Conservation (phyloP, 345 rosid species). For the Mercurialis annua region DNA sequence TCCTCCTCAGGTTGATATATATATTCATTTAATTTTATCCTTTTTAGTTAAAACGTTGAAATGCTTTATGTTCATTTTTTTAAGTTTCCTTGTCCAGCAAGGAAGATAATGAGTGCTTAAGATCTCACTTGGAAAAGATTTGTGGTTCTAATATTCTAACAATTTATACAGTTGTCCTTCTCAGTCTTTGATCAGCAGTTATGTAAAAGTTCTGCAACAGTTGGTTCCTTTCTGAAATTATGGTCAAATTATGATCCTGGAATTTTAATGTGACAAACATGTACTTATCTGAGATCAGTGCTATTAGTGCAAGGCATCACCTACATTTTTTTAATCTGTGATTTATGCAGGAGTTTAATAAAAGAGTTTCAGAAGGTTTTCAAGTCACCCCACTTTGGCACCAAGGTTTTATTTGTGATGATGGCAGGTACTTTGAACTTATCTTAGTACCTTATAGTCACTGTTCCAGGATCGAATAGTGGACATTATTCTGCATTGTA, state of each 20-base stretch:
- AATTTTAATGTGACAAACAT: not conserved
- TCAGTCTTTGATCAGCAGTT: not conserved
- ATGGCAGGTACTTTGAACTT: constrained; percentile 52
- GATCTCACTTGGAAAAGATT: not conserved
- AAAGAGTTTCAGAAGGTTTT: constrained; percentile 74
- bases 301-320: not conserved
- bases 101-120: not conserved
- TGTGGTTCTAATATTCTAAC: not conserved
- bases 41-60: constrained; percentile 1
- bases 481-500: not conserved
- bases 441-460: not conserved
- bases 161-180: not conserved
- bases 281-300: no score
- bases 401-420: constrained; percentile 85
- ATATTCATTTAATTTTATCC: not conserved
- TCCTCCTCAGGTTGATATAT: constrained; percentile 66
- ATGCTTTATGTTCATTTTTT: not conserved
- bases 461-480: constrained; percentile 6
- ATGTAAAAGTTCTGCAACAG: not conserved
- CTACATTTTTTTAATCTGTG: constrained; percentile 1
- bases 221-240: not conserved
- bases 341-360: constrained; percentile 62
- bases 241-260: not conserved
- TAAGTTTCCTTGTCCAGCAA: no score
- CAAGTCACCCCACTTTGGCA: constrained; percentile 94